phyloP scores from a whole-genome alignment of 768 basidiomycete species.

The Pleurotus platypus region DNA sequence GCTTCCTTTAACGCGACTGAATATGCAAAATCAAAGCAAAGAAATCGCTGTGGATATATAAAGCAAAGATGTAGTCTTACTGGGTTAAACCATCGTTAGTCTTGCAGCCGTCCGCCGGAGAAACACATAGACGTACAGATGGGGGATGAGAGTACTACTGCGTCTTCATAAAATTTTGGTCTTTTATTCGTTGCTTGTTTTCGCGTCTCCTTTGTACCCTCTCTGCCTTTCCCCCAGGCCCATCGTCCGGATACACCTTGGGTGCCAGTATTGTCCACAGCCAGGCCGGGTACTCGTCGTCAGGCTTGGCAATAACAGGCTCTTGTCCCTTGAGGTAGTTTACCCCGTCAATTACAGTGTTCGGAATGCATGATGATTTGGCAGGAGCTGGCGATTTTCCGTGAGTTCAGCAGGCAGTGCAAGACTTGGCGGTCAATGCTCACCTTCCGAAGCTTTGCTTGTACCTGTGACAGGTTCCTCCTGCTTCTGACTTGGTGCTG shows the following conservation, averaged over 20 bases:
- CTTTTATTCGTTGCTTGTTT: conserved; percentile 71
- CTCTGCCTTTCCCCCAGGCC: conserved; percentile 68
- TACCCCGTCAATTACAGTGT: conserved; percentile 75
- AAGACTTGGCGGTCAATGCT: too few species aligned
- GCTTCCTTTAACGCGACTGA: too few species aligned
- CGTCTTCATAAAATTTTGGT: conserved; percentile 82
- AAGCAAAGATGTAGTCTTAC: too few species aligned
- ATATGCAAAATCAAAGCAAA: too few species aligned
- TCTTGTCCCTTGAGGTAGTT: conserved; percentile 82
- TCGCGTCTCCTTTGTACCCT: conserved; percentile 52
- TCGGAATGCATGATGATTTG: conserved; percentile 63
- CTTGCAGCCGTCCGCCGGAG: too few species aligned
- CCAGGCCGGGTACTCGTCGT: conserved; percentile 88
- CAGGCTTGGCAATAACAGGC: conserved; percentile 70
- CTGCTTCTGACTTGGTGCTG: background rate
- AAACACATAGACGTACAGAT: background rate
- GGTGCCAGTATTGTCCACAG: conserved; percentile 75
- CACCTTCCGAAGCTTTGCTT: too few species aligned
- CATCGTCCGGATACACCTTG: conserved; percentile 61
- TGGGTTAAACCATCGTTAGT: too few species aligned
- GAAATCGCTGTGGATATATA: too few species aligned
- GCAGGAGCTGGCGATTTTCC: conserved; percentile 19
- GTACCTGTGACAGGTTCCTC: background rate
- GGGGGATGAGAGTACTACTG: conserved; percentile 39
- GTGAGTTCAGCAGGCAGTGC: too few species aligned